Conservation (phyloP, 2,329 filamentous ascomycete genomes). For the Incumbomyces lentus region DNA sequence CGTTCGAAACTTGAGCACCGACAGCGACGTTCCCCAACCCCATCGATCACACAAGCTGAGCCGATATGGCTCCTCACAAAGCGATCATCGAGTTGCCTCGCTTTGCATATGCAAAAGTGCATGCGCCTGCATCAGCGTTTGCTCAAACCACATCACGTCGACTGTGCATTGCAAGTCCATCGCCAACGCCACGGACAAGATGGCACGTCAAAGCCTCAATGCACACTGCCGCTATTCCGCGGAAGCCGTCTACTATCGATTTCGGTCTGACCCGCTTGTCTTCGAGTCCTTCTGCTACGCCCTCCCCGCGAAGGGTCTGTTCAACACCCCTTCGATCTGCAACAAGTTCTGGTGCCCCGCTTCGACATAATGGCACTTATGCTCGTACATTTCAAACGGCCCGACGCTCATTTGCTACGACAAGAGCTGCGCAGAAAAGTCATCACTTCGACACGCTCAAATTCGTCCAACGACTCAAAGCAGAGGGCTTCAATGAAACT, state of each 20-base stretch:
- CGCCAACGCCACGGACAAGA: constrained; percentile 2
- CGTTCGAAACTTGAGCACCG: too few species aligned
- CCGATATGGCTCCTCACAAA: constrained; percentile 32
- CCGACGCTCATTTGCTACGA: constrained; percentile 49
- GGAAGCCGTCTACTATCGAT: constrained; percentile 2
- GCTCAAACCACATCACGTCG: constrained; percentile 9
- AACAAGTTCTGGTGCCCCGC: constrained; percentile 20
- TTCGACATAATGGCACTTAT: constrained; percentile 39
- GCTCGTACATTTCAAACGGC: constrained; percentile 34
- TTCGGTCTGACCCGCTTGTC: constrained; percentile 4
- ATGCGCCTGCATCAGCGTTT: constrained; percentile 24
- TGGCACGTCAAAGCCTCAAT: constrained; percentile 9
- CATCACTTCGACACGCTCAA: constrained; percentile 98
- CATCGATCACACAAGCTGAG: not conserved
- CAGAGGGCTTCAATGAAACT: constrained; percentile 89
- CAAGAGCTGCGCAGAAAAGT: constrained; percentile 54
- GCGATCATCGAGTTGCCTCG: constrained; percentile 34
- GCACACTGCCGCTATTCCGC: constrained; percentile 4
- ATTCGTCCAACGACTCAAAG: constrained; percentile 81
- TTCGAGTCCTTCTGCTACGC: not conserved
- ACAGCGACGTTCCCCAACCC: not conserved
- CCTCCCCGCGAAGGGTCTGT: not conserved
- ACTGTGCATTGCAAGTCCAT: constrained; percentile 3
- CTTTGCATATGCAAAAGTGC: constrained; percentile 32
- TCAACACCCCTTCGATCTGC: constrained; percentile 3